phyloP scores from a whole-genome alignment of 768 basidiomycete species.

The Chalciporus sphaerocephalus region DNA sequence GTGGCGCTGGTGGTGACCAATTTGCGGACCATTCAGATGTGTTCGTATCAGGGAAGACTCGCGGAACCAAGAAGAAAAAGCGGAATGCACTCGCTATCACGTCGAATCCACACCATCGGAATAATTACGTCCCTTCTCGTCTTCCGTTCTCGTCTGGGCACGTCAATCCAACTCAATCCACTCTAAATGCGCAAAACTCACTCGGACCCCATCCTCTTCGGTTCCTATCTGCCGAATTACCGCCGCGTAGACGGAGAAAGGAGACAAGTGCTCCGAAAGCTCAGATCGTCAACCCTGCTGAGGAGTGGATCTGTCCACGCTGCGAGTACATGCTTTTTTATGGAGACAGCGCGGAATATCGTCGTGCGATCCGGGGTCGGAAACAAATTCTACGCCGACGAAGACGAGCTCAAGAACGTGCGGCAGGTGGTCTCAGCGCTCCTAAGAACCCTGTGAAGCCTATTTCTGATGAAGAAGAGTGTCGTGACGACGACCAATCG shows the following conservation, averaged over 20 bases:
- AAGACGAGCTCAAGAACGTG: slow-evolving; percentile 67
- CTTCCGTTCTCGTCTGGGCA: slow-evolving; percentile 53
- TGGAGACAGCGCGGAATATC: slow-evolving; percentile 68
- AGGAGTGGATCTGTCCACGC: slow-evolving; percentile 93
- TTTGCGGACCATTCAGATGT: slow-evolving; percentile 39
- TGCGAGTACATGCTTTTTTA: slow-evolving; percentile 94
- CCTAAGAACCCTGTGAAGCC: slow-evolving; percentile 21
- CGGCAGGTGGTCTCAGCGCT: slow-evolving; percentile 35
- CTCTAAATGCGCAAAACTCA: slow-evolving; percentile 42
- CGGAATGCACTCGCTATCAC: slow-evolving; percentile 86
- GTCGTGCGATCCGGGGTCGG: slow-evolving; percentile 60
- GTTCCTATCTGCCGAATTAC: slow-evolving; percentile 67
- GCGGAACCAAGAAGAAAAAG: slow-evolving; percentile 83
- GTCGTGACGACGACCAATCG: slow-evolving; percentile 14
- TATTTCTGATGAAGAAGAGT: slow-evolving; percentile 24
- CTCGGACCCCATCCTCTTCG: slow-evolving; percentile 59
- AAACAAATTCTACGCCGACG: slow-evolving; percentile 75
- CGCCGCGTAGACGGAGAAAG: slow-evolving; percentile 39
- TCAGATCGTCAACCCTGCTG: slow-evolving; percentile 52
- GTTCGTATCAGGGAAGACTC: slow-evolving; percentile 26
- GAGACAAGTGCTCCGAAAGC: slow-evolving; percentile 25
- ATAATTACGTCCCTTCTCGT: slow-evolving; percentile 89
- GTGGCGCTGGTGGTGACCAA: slow-evolving; percentile 36
- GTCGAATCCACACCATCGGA: slow-evolving; percentile 90
- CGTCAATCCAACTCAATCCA: slow-evolving; percentile 36